Evolutionary conservation across 208 protist genomes (phyloP).

Genomic region (Acanthamoeba lenticulata): DNA sequence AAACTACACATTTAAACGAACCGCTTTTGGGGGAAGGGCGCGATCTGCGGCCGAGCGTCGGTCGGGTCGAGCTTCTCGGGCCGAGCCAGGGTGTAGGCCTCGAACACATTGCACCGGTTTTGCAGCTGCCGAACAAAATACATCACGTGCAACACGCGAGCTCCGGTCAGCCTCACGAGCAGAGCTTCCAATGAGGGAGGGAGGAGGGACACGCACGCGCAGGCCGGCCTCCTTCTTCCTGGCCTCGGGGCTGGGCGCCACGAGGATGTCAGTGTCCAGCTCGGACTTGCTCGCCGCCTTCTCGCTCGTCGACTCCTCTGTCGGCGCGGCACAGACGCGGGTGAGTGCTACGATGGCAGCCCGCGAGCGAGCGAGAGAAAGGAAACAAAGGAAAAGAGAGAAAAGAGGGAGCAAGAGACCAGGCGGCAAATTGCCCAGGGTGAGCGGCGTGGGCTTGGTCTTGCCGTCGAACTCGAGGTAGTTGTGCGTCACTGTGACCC

Average conservation of each 20-base stretch:
- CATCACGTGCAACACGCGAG: neutral
- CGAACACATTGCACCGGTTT: neutral
- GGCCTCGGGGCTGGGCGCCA: neutral
- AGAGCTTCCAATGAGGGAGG: neutral
- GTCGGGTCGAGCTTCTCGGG: slow-evolving; percentile 29
- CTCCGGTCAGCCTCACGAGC: neutral
- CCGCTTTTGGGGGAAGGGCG: neutral
- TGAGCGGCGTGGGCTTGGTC: neutral
- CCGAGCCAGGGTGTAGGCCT: neutral
- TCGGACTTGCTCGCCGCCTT: neutral
- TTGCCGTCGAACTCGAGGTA: slow-evolving; percentile 21
- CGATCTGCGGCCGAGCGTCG: neutral
- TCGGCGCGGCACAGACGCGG: neutral
- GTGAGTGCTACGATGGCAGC: neutral
- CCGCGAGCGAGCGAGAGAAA: no score
- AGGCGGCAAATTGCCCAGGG: neutral
- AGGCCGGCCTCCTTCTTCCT: neutral
- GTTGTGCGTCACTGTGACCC: slow-evolving; percentile 7
- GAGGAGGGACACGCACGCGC: neutral
- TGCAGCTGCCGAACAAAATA: neutral
- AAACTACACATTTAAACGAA: neutral
- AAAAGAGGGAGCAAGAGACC: neutral
- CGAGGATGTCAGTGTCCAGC: slow-evolving; percentile 1
- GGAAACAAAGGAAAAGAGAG: neutral
- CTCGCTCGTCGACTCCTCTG: neutral